Base-by-base conservation (phyloP, 345 rosid genomes). In the Rhizophora mangle region DNA sequence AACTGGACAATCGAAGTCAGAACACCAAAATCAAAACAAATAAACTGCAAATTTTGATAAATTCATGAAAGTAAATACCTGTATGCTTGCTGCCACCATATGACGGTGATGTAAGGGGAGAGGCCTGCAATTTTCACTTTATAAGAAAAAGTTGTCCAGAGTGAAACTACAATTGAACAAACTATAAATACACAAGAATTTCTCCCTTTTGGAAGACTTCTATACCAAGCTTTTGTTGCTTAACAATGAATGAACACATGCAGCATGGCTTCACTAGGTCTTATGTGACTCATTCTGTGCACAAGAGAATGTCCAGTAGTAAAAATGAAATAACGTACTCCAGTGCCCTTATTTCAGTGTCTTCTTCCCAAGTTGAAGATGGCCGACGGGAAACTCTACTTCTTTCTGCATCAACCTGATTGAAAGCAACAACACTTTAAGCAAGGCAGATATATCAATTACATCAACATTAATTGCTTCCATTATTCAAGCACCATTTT, bases 311-410 rank as follows among this genome's bases (percentile, higher is more conserved):
- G 47, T n/a, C 6, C 22, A 8, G 29, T 31, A 27, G 43, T 26
- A 39, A 32, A 60, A 54, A 54, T 36, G 29, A 57, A 76, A 56
- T 18, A 43, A 78, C 94, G 51, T 89, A 95, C 99, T 92, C 99
- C 2, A 92, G 97, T 53, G 85, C 89, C 84, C 86, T 95, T 78
- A 95, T 86, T 83, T 95, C 98, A 60, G 94, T 54, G 60, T 95
- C 97, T 77, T 95, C 99, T 72, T 92, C 98, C 99, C 99, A 95
- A 66, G 89, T 84, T 51, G 90, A 74, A 13, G 87, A 88, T 64
- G 88, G 70, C 46, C 93, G 89, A 21, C 90, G 89, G 5, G 96
- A 71, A 75, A 86, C 86, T 76, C 89, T 95, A 82, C 81, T 79
- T 82, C 88, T 90, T 86, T 95, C 98, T 71, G 81, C 98, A 81